Base-by-base conservation (phyloP, 257 asterid genomes). In the Voacanga thouarsii region DNA sequence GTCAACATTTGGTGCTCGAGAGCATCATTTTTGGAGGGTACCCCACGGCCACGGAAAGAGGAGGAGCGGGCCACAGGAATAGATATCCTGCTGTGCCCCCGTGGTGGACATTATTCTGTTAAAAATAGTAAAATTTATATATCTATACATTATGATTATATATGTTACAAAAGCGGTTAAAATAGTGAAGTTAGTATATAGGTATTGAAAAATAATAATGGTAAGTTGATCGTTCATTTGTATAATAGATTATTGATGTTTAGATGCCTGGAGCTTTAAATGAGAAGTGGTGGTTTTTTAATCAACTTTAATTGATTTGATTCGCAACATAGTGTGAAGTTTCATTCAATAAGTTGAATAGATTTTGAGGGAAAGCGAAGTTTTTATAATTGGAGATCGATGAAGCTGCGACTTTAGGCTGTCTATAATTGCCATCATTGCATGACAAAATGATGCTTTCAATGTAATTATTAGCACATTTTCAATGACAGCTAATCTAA, bases 371-470 rank as follows among this genome's bases (percentile, higher is more conserved):
- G 59, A 15, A 53, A 53, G 21, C 59, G 1, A 7, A 49, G 16
- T 3, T 4, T 16, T 49, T 49, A 10, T 33, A 33, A 33, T 33
- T 33, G 37, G 16, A 49, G 55, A 12, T 5, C 10, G 14, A 12
- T 49, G 14, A 2, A 49, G 16, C 47, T 77, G 41, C 43, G 39
- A 68, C 28, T 53, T 75, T 3, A 45, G 70, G 63, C 56, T 44
- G 61, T 45, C 80, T 55, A 68, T 19, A 60, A 69, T 43, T 43
- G 69, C 3, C 47, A 78, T 59, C 51, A 78, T 78, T 43, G 51
- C 63, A 19, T 57, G 71, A 59, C 71, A 57, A 71, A 44, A 45
- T 45, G 41, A 44, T 53, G 77, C 65, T 30, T 71, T 71, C 65
- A 59, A 45, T 44, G 21, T 10, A 37, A 78, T 76, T 28, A 76